phyloP scores from a whole-genome alignment of 129 eudicot species.

The Chrysanthemum lavandulifolium region DNA sequence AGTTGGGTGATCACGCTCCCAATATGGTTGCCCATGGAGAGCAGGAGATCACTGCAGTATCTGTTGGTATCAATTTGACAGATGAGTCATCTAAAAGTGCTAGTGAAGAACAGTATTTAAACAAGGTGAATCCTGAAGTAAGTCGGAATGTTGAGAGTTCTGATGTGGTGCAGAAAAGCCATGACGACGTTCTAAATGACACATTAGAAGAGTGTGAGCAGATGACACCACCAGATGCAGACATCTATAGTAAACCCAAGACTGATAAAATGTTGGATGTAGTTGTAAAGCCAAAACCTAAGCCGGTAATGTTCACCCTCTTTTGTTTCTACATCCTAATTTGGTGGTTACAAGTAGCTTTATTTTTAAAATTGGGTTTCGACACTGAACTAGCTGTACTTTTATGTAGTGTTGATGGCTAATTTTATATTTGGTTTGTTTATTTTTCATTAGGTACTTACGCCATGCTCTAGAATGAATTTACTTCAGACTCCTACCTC shows the following conservation, averaged over 20 bases:
- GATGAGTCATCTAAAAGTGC: neutral
- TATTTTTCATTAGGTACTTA: slow-evolving; percentile 40
- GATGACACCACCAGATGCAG: slow-evolving; percentile 69
- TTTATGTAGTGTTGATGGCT: slow-evolving; percentile 1
- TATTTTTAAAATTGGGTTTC: too few relatives aligned
- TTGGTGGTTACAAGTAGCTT: neutral
- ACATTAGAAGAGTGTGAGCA: slow-evolving; percentile 39
- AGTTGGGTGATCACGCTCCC: slow-evolving; percentile 7
- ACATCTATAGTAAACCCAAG: slow-evolving; percentile 24
- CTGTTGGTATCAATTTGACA: neutral
- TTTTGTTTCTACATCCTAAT: neutral
- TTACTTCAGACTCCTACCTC: slow-evolving; percentile 51
- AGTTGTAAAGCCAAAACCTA: slow-evolving; percentile 25
- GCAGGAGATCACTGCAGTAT: slow-evolving; percentile 15
- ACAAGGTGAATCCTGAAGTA: slow-evolving; percentile 11
- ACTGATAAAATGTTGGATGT: neutral
- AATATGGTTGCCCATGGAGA: neutral
- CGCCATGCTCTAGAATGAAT: slow-evolving; percentile 55
- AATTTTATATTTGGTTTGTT: slow-evolving; percentile 1
- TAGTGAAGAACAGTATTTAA: neutral
- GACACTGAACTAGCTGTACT: neutral
- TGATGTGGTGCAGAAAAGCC: slow-evolving; percentile 23
- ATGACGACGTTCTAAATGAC: slow-evolving; percentile 29
- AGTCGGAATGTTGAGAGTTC: slow-evolving; percentile 13
- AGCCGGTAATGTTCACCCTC: slow-evolving; percentile 29